A percentile compares a stretch with the other conserved stretches of the same genome.
Evolutionary conservation across 2,329 filamentous ascomycete species (phyloP).

Genomic region (Cercospora brassicicola): DNA sequence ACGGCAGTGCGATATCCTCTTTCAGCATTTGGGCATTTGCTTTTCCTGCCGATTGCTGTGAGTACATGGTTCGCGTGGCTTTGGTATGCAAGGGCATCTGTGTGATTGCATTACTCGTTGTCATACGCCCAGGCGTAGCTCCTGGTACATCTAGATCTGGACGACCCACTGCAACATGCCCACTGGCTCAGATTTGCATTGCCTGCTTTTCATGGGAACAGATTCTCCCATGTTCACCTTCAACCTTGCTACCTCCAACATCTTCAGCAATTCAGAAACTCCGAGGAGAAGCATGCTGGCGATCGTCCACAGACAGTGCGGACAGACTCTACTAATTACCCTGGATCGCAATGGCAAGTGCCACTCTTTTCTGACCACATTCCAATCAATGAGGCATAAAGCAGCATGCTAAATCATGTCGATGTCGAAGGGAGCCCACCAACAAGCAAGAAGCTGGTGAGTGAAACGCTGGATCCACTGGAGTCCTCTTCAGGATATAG

Average conservation of each 20-base stretch:
- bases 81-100: not conserved
- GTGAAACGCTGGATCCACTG: not conserved
- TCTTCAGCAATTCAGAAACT: not conserved
- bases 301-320: not conserved
- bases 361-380: not conserved
- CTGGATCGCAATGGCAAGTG: not conserved
- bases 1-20: conserved; percentile 1
- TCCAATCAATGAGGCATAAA: not conserved
- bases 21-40: not conserved
- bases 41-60: not conserved
- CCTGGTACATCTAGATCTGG: not conserved
- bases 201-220: not conserved
- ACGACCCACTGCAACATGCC: not conserved
- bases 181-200: not conserved
- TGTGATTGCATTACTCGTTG: not conserved
- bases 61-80: not conserved
- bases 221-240: not conserved
- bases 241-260: not conserved
- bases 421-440: not conserved
- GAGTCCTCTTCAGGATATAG: not conserved
- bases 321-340: not conserved
- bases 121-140: not conserved
- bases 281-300: not conserved
- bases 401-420: not conserved
- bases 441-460: not conserved